Conservation (phyloP, 345 rosid genomes). For the Schrenkiella parvula region DNA sequence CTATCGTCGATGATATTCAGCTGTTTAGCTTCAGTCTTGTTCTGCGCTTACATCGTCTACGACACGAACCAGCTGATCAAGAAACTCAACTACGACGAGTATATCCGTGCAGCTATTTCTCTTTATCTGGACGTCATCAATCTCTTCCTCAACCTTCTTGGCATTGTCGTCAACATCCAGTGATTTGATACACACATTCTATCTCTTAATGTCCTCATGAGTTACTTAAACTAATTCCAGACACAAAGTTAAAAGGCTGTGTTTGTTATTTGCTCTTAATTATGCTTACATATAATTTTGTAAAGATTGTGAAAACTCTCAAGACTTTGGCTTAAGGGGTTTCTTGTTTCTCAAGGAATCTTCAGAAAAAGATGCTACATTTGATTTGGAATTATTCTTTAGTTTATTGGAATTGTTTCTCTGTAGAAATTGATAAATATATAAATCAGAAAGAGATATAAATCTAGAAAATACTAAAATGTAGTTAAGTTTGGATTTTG, state of each 20-base stretch:
- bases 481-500: too few species aligned
- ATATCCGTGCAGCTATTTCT: slow-evolving; percentile 51
- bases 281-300: background rate
- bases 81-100: slow-evolving; percentile 45
- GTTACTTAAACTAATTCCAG: background rate
- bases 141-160: slow-evolving; percentile 51
- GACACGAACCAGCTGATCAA: slow-evolving; percentile 62
- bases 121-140: slow-evolving; percentile 59
- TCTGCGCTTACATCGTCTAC: slow-evolving; percentile 51
- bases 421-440: too few species aligned
- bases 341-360: slow-evolving; percentile 1
- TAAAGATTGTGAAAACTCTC: background rate
- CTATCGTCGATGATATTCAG: slow-evolving; percentile 41
- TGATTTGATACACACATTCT: background rate
- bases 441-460: too few species aligned
- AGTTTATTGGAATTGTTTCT: too few species aligned
- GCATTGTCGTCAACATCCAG: background rate
- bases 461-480: too few species aligned
- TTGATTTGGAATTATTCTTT: background rate
- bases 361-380: background rate
- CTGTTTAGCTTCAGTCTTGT: slow-evolving; percentile 41
- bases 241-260: background rate
- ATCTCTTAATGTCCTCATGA: background rate
- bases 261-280: background rate
- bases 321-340: background rate